A percentile compares a stretch with the other conserved stretches of the same genome.
phyloP scores from a whole-genome alignment of 257 asterid genomes.

The Lithospermum erythrorhizon region DNA sequence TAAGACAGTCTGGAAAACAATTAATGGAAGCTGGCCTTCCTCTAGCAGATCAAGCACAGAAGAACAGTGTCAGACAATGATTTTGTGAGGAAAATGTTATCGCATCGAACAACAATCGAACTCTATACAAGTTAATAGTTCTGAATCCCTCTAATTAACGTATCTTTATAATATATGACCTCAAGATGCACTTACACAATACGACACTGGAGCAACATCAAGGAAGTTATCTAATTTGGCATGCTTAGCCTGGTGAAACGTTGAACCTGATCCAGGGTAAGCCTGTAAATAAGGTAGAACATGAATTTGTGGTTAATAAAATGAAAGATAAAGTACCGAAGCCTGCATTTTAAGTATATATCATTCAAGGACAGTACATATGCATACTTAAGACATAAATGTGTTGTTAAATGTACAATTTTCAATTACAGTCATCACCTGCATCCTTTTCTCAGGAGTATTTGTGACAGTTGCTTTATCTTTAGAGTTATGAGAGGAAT shows the following conservation, averaged over 20 bases:
- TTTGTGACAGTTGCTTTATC: conserved; percentile 49
- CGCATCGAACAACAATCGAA: no score
- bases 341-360: no score
- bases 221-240: conserved; percentile 64
- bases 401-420: not conserved
- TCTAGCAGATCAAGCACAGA: no score
- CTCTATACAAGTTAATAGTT: not conserved
- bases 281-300: conserved; percentile 28
- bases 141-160: not conserved
- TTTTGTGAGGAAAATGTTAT: no score
- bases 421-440: conserved; percentile 26
- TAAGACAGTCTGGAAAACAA: no score
- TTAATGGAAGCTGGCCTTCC: no score
- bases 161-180: not conserved
- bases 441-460: conserved; percentile 44
- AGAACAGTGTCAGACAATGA: no score
- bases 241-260: conserved; percentile 45
- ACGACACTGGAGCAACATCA: conserved; percentile 70
- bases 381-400: no score
- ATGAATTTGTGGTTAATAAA: not conserved
- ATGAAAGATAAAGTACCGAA: no score
- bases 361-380: no score
- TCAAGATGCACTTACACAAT: conserved; percentile 49
- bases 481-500: conserved; percentile 28
- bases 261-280: conserved; percentile 51